Evolutionary conservation across 805 yeast species (phyloP).

Genomic region (Tetrapisispora namnaoensis): DNA sequence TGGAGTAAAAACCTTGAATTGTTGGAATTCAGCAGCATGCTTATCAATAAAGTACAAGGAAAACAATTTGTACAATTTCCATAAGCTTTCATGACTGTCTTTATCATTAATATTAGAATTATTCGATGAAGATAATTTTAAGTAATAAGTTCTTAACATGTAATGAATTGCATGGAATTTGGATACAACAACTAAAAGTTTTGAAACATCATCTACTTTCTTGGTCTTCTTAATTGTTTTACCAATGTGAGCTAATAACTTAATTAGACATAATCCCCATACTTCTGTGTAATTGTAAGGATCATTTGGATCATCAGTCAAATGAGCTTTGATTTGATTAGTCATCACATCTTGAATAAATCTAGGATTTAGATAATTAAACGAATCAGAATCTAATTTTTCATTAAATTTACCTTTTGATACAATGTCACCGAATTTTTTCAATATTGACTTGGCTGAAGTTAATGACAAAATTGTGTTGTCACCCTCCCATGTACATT

Average conservation of each 20-base stretch:
- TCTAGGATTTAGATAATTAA: slow-evolving; percentile 22
- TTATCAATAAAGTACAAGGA: slow-evolving; percentile 58
- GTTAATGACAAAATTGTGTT: slow-evolving; percentile 78
- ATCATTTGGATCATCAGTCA: slow-evolving; percentile 25
- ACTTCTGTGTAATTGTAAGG: slow-evolving; percentile 26
- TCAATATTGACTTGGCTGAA: slow-evolving; percentile 61
- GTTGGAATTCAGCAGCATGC: slow-evolving; percentile 63
- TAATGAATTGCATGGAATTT: slow-evolving; percentile 35
- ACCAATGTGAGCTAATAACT: slow-evolving; percentile 22
- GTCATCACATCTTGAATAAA: slow-evolving; percentile 19
- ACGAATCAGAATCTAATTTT: slow-evolving; percentile 24
- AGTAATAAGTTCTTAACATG: slow-evolving; percentile 26
- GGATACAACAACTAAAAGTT: slow-evolving; percentile 31
- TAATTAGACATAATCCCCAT: slow-evolving; percentile 25
- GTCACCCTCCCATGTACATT: slow-evolving; percentile 98
- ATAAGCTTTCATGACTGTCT: slow-evolving; percentile 39
- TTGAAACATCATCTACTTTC: slow-evolving; percentile 30
- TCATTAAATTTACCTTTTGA: slow-evolving; percentile 30
- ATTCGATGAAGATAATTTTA: slow-evolving; percentile 14
- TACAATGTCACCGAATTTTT: slow-evolving; percentile 32
- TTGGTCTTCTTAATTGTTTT: slow-evolving; percentile 20
- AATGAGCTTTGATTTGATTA: slow-evolving; percentile 15
- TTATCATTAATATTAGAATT: slow-evolving; percentile 21
- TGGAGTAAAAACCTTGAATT: slow-evolving; percentile 46
- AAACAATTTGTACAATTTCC: slow-evolving; percentile 49